A percentile compares a stretch with the other conserved stretches of the same genome.
phyloP scores from a whole-genome alignment of 1,139 yeast genomes.

The Magnusiomyces paraingens region DNA sequence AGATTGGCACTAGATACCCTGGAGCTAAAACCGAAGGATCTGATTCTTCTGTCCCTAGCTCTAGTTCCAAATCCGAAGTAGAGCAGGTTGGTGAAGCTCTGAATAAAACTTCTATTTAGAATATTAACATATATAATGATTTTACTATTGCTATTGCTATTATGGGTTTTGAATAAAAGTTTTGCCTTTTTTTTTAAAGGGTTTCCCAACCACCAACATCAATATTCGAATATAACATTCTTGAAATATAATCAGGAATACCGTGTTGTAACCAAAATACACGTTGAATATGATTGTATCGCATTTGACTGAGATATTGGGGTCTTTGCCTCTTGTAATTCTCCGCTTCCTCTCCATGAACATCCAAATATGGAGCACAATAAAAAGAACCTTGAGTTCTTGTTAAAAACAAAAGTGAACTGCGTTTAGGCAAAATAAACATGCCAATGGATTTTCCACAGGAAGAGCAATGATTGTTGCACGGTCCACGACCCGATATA shows the following conservation, averaged over 20 bases:
- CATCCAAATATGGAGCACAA: slow-evolving; percentile 78
- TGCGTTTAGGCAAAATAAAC: slow-evolving; percentile 69
- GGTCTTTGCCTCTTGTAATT: slow-evolving; percentile 66
- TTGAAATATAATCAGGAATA: slow-evolving; percentile 66
- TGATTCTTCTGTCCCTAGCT: slow-evolving; percentile 18
- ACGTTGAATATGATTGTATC: slow-evolving; percentile 63
- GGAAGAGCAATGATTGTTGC: slow-evolving; percentile 34
- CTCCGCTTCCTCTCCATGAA: slow-evolving; percentile 80
- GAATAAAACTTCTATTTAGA: slow-evolving; percentile 12
- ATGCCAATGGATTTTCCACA: slow-evolving; percentile 68
- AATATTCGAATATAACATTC: slow-evolving; percentile 67
- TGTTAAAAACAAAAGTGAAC: slow-evolving; percentile 60
- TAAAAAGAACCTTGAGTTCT: slow-evolving; percentile 67
- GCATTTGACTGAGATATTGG: slow-evolving; percentile 52
- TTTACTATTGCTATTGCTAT: slow-evolving; percentile 2
- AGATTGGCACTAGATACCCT: slow-evolving; percentile 81
- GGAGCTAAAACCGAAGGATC: slow-evolving; percentile 39
- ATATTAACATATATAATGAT: not conserved
- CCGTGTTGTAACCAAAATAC: slow-evolving; percentile 76
- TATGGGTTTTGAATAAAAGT: not conserved
- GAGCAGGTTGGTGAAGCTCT: slow-evolving; percentile 27
- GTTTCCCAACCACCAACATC: slow-evolving; percentile 98
- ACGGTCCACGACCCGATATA: slow-evolving; percentile 37
- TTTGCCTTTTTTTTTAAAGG: slow-evolving; percentile 36
- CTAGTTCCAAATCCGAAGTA: slow-evolving; percentile 18